Evolutionary conservation across 768 basidiomycete genomes (phyloP).

Genomic region (Leccinum sublutescens): DNA sequence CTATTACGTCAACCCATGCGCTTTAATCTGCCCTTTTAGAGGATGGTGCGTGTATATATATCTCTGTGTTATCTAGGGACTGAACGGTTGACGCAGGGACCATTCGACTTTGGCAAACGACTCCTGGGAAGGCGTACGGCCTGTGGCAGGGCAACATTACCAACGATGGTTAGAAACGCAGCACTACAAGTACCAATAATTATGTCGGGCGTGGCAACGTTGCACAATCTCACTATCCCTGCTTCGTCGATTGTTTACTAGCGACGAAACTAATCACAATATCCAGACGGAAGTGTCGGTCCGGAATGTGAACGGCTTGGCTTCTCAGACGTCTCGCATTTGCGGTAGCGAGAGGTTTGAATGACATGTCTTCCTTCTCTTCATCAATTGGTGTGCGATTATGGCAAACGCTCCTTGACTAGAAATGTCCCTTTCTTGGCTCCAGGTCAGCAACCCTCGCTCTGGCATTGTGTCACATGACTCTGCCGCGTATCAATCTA

Average conservation of each 20-base stretch:
- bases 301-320: neutral
- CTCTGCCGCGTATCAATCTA: neutral
- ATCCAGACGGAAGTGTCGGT: conserved; percentile 7
- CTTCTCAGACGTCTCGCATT: neutral
- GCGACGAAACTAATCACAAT: conserved; percentile 18
- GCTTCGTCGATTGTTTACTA: conserved; percentile 8
- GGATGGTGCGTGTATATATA: conserved; percentile 55
- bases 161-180: conserved; percentile 36
- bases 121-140: conserved; percentile 88
- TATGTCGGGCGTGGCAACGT: conserved; percentile 7
- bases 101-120: conserved; percentile 97
- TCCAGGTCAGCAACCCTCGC: neutral
- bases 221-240: conserved; percentile 11
- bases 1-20: conserved; percentile 3
- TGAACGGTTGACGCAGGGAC: conserved; percentile 55
- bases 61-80: neutral
- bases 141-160: conserved; percentile 70
- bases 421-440: neutral
- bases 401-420: neutral
- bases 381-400: neutral
- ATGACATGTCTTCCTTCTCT: neutral
- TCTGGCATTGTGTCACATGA: neutral
- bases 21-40: conserved; percentile 40
- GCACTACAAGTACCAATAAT: neutral
- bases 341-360: neutral